Evolutionary conservation across 495 filamentous ascomycete species (phyloP).

Genomic region (Penicillium canescens): DNA sequence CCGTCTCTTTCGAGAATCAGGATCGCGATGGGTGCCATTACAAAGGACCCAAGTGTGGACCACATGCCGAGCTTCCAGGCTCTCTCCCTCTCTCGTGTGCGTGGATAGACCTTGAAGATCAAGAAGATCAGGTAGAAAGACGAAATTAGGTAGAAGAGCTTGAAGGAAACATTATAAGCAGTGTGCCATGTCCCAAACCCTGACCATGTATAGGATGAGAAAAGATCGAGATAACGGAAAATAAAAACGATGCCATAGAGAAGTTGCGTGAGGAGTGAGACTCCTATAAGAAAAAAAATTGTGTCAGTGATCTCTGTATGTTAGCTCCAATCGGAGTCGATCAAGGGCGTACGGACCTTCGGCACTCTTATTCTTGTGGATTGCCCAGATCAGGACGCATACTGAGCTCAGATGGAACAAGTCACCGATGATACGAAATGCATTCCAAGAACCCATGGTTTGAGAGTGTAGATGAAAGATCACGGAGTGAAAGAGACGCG

Average conservation of each 20-base stretch:
- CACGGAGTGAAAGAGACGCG: not conserved
- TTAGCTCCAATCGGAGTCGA: not conserved
- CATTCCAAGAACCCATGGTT: conserved; percentile 48
- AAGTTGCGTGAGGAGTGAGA: conserved; percentile 91
- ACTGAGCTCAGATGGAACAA: conserved; percentile 81
- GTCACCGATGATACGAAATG: conserved; percentile 82
- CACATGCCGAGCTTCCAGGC: conserved; percentile 83
- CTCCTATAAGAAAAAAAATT: conserved; percentile 49
- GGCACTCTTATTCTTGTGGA: conserved; percentile 82
- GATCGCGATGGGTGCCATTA: conserved; percentile 66
- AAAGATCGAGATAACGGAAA: conserved; percentile 84
- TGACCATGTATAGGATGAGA: conserved; percentile 43
- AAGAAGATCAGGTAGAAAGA: conserved; percentile 85
- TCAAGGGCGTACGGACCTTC: conserved; percentile 61
- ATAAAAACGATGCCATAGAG: conserved; percentile 87
- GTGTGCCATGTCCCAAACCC: conserved; percentile 1
- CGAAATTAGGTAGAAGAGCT: conserved; percentile 82
- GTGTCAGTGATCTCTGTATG: conserved; percentile 13
- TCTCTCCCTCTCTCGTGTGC: conserved; percentile 84
- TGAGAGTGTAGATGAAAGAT: not conserved
- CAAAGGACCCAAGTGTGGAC: conserved; percentile 57
- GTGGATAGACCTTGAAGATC: conserved; percentile 84
- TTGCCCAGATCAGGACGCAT: conserved; percentile 86
- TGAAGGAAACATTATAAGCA: conserved; percentile 62
- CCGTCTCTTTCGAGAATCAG: conserved; percentile 52